These are phyloP conservation scores for Alternaria postmessia DNA, from an alignment of 2,329 filamentous ascomycete species.

Conservation along the genomic window DNA sequence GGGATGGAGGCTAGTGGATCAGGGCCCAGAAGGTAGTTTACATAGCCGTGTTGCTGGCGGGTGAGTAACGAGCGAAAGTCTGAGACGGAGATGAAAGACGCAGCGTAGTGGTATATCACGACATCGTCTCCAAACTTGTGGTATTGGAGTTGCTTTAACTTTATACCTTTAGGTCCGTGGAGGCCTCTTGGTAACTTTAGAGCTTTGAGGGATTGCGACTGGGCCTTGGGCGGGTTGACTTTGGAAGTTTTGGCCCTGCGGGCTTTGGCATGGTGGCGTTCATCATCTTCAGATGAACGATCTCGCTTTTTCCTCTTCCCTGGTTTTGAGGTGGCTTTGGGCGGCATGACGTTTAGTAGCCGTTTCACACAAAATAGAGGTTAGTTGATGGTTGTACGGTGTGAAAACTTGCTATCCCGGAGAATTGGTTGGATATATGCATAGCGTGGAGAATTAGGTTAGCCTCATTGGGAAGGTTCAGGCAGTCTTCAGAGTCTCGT, in stretches of 20 bases:
- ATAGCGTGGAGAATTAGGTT: neutral
- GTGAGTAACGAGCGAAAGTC: constrained; percentile 9
- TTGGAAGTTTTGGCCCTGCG: neutral
- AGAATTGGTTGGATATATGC: neutral
- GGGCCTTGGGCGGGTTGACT: neutral
- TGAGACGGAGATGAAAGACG: constrained; percentile 11
- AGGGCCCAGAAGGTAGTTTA: constrained; percentile 14
- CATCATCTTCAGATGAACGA: neutral
- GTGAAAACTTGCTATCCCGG: neutral
- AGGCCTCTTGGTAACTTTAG: neutral
- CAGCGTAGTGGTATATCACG: constrained; percentile 31
- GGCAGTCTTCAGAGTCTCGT: neutral
- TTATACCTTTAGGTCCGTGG: neutral
- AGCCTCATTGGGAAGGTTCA: neutral
- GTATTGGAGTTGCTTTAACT: constrained; percentile 19
- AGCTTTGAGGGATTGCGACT: neutral
- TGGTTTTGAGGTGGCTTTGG: neutral
- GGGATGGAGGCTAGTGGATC: constrained; percentile 18
- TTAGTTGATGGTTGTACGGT: neutral
- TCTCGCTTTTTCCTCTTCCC: neutral
- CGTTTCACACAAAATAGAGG: neutral
- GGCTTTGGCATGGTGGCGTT: neutral
- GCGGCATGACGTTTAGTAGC: neutral
- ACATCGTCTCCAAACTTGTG: constrained; percentile 26
- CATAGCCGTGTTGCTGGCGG: constrained; percentile 17